These are phyloP conservation scores for Apiospora marii DNA, from an alignment of 2,329 filamentous ascomycete genomes.

Conservation along the genomic window DNA sequence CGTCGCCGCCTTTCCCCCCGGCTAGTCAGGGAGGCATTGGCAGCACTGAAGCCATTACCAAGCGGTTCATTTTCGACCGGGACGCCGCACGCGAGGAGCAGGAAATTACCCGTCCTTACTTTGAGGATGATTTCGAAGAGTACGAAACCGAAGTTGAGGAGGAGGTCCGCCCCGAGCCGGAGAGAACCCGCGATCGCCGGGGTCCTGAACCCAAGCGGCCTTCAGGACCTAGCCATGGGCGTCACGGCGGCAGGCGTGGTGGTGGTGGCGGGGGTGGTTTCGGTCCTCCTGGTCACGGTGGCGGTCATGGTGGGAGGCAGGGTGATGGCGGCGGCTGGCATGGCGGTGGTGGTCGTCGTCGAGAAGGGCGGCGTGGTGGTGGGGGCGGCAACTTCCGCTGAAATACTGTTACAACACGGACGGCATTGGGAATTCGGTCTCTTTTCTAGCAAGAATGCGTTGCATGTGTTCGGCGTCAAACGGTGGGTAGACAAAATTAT, in stretches of 20 bases:
- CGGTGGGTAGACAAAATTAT: conserved; percentile 16
- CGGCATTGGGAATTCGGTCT: background rate
- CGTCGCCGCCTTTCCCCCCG: conserved; percentile 44
- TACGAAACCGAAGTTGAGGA: conserved; percentile 82
- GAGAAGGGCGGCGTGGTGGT: conserved; percentile 25
- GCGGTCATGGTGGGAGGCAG: conserved; percentile 25
- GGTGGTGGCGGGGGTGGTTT: conserved; percentile 28
- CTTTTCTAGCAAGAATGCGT: background rate
- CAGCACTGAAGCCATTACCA: conserved; percentile 59
- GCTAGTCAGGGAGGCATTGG: conserved; percentile 48
- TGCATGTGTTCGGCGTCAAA: conserved; percentile 19
- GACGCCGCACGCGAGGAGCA: conserved; percentile 78
- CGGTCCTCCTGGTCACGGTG: conserved; percentile 20
- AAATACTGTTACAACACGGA: background rate
- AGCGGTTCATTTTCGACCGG: conserved; percentile 88
- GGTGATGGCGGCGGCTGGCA: conserved; percentile 27
- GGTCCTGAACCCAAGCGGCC: conserved; percentile 13
- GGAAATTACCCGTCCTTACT: conserved; percentile 71
- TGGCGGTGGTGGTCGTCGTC: conserved; percentile 22
- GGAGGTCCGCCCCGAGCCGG: conserved; percentile 46
- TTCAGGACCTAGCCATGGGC: conserved; percentile 36
- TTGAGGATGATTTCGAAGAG: conserved; percentile 78
- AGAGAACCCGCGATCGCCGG: conserved; percentile 21
- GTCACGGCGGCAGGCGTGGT: conserved; percentile 36
- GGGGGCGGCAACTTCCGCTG: conserved; percentile 22